Base-by-base conservation (phyloP, 352 stramenopile genomes). In the Globisporangium nodosum region DNA sequence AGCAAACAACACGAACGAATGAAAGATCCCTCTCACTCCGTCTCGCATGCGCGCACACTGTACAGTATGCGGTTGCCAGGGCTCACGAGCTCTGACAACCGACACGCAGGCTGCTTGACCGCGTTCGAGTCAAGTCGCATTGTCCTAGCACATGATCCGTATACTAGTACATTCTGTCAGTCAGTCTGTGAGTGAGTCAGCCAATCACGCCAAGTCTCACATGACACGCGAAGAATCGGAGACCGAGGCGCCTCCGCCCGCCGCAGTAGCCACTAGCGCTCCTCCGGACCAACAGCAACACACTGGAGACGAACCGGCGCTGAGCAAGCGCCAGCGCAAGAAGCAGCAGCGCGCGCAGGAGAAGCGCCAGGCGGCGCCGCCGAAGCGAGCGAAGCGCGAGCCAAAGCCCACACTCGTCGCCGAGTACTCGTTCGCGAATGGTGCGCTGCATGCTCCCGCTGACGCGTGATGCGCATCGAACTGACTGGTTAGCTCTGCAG, bases 381-480 rank as follows among this genome's bases (percentile, higher is more conserved):
- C 27, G 47, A 60, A 56, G 47, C 57, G 49, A 5, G 9, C 30
- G 18, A 65, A 65, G 53, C 52, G 48, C 18, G 74, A 82, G 21
- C 60, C 70, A 59, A 85, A 83, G 59, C 47, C 59, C 12, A 49
- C 43, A 11, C 63, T 60, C 12, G 15, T 24, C 7, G n/a, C n/a
- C 24, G 78, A 87, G 58, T 90, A 92, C 58, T 74, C 64, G 0
- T 75, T 92, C 54, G 68, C 69, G 30, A 74, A 87, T 51, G 76
- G 76, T 87, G 56, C 54, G 50, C 30, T 12, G 2, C 21, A 15
- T 27, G 49, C 15, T 24, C 3, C 11, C 49, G 15, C 24, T 13
- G 21, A 5, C 27, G 11, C 3, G 1, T 21, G 21, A 46, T 24
- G 40, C 3, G 33, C 1, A 9, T 51, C 27, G 3, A 20, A 2